These are phyloP conservation scores for Lepiota brunneoincarnata DNA, from an alignment of 768 basidiomycete species.

Conservation along the genomic window DNA sequence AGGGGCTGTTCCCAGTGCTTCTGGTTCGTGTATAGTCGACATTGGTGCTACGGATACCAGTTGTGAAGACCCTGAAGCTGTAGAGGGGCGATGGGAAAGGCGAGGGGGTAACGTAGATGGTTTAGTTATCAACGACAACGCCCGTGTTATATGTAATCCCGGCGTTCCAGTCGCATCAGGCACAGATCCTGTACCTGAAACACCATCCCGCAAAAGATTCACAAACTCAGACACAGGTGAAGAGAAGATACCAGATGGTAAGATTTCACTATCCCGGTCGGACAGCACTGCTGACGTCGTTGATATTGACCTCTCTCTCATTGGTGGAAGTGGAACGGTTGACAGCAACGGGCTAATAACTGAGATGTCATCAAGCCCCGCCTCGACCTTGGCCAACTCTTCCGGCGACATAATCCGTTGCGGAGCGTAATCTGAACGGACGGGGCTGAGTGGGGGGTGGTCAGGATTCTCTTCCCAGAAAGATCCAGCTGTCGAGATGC, in stretches of 20 bases:
- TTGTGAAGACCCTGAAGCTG: slow-evolving; percentile 1
- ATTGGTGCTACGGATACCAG: background rate
- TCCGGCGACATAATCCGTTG: slow-evolving; percentile 69
- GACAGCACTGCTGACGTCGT: slow-evolving; percentile 36
- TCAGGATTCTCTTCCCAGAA: slow-evolving; percentile 51
- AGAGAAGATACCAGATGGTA: slow-evolving; percentile 12
- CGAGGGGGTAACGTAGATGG: background rate
- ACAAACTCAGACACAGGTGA: background rate
- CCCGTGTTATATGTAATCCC: background rate
- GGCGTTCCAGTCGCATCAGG: background rate
- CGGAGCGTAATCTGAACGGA: slow-evolving; percentile 47
- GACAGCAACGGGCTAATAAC: slow-evolving; percentile 7
- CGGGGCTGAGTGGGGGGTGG: slow-evolving; percentile 33
- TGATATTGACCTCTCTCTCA: slow-evolving; percentile 35
- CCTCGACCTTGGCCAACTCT: slow-evolving; percentile 61
- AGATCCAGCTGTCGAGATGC: slow-evolving; percentile 28
- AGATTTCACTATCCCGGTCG: slow-evolving; percentile 22
- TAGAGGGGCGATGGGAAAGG: slow-evolving; percentile 3
- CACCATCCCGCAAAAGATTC: slow-evolving; percentile 1
- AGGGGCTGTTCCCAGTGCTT: slow-evolving; percentile 6
- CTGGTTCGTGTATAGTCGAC: slow-evolving; percentile 4
- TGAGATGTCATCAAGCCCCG: slow-evolving; percentile 7
- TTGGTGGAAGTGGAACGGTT: slow-evolving; percentile 28
- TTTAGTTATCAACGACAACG: background rate
- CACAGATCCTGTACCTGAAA: background rate